These are phyloP conservation scores for Echinochloa phyllopogon DNA, from an alignment of 176 grass and related monocot species.

Conservation along the genomic window DNA sequence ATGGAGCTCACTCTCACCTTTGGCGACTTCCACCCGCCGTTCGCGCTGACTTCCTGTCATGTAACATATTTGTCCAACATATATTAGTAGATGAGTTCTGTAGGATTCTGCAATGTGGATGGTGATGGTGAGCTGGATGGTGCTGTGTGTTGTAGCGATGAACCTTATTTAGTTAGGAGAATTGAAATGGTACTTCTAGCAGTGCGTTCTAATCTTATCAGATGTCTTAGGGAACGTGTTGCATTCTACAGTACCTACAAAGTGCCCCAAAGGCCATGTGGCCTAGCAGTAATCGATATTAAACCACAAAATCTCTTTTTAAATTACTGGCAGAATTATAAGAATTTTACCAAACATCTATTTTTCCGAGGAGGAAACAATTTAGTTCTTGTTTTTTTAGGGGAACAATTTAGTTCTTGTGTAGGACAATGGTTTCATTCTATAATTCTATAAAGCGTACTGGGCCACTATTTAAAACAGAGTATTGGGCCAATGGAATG, in stretches of 20 bases:
- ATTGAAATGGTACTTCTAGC: constrained; percentile 27
- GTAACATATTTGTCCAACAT: constrained; percentile 42
- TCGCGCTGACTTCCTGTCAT: constrained; percentile 25
- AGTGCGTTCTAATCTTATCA: not conserved
- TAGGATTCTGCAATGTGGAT: constrained; percentile 33
- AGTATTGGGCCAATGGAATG: not conserved
- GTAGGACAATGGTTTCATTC: too few species aligned
- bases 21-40: not conserved
- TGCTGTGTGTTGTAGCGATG: not conserved
- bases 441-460: too few species aligned
- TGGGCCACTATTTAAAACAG: not conserved
- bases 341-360: not conserved
- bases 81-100: constrained; percentile 25
- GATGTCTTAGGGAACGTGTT: not conserved
- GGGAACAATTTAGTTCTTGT: not conserved
- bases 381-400: not conserved
- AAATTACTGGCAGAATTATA: not conserved
- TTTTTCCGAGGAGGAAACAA: too few species aligned
- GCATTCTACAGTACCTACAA: not conserved
- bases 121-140: not conserved
- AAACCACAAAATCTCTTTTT: not conserved
- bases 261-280: not conserved
- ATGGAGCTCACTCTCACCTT: not conserved
- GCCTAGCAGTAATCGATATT: not conserved
- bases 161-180: constrained; percentile 12